Percentiles rank a stretch among this genome's conserved stretches.
These are phyloP conservation scores for Castanopsis chinensis DNA, from an alignment of 306 rosid species.

Conservation along the genomic window DNA sequence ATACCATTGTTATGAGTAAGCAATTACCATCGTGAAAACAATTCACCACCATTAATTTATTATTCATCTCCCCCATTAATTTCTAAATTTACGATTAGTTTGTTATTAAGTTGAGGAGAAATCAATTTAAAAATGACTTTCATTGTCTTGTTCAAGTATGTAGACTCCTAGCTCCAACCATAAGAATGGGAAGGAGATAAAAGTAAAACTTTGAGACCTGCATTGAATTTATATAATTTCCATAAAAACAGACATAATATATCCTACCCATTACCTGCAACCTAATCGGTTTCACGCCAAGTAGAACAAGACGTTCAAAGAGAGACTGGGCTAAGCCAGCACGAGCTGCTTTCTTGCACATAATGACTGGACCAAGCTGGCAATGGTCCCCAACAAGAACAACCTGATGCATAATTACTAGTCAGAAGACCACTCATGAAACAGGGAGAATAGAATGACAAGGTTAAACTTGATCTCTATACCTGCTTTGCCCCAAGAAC, in stretches of 20 bases:
- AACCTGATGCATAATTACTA: constrained; percentile 49
- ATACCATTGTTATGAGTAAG: background rate
- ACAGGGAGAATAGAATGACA: background rate
- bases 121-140: background rate
- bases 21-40: background rate
- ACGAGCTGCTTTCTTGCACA: constrained; percentile 99
- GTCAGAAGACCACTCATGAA: constrained; percentile 16
- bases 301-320: constrained; percentile 95
- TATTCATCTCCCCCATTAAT: no score
- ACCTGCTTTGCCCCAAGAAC: constrained; percentile 99
- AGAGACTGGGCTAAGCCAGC: constrained; percentile 99
- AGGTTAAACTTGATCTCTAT: constrained; percentile 10
- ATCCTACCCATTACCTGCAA: constrained; percentile 67
- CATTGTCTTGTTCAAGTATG: background rate
- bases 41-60: background rate
- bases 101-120: background rate
- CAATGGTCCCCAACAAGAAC: constrained; percentile 99
- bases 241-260: background rate
- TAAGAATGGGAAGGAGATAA: background rate
- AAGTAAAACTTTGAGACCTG: background rate
- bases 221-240: background rate
- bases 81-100: background rate
- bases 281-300: constrained; percentile 96
- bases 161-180: background rate
- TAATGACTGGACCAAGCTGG: constrained; percentile 99